Conservation (phyloP, 176 grass and related monocot species). For the Alopecurus myosuroides region DNA sequence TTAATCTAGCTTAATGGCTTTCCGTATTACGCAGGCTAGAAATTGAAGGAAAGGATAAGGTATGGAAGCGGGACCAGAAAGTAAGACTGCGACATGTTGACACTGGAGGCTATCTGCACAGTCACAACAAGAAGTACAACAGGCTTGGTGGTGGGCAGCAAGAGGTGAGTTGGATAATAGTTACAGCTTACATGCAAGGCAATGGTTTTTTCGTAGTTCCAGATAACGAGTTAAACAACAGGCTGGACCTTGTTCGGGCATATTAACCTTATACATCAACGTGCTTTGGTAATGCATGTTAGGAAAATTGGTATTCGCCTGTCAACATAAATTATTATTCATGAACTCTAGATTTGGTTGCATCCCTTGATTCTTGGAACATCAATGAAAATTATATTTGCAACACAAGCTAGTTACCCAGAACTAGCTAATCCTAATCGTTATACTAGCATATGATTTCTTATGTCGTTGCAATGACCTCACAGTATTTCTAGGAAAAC, state of each 20-base stretch:
- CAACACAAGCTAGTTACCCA: not conserved
- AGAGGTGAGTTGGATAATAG: conserved; percentile 40
- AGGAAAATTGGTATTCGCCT: not conserved
- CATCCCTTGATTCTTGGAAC: not conserved
- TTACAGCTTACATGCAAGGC: not conserved
- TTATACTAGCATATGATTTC: not conserved
- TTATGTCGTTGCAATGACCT: not conserved
- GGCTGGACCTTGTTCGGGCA: not conserved
- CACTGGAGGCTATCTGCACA: conserved; percentile 70
- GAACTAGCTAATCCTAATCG: not conserved
- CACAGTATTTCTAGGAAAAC: not conserved
- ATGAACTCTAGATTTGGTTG: not conserved
- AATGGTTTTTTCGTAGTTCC: not conserved
- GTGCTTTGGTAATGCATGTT: not conserved
- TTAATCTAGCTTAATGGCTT: not conserved
- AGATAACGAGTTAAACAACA: not conserved
- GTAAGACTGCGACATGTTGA: conserved; percentile 68
- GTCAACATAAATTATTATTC: not conserved
- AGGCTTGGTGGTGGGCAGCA: conserved; percentile 78
- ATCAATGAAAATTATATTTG: not conserved
- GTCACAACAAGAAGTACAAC: conserved; percentile 79
- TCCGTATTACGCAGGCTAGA: conserved; percentile 44
- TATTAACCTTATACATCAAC: not conserved
- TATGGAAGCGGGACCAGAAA: conserved; percentile 65
- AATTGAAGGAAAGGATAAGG: conserved; percentile 62